These are phyloP conservation scores for Scedosporium dehoogii DNA, from an alignment of 2,329 filamentous ascomycete genomes.

Conservation along the genomic window DNA sequence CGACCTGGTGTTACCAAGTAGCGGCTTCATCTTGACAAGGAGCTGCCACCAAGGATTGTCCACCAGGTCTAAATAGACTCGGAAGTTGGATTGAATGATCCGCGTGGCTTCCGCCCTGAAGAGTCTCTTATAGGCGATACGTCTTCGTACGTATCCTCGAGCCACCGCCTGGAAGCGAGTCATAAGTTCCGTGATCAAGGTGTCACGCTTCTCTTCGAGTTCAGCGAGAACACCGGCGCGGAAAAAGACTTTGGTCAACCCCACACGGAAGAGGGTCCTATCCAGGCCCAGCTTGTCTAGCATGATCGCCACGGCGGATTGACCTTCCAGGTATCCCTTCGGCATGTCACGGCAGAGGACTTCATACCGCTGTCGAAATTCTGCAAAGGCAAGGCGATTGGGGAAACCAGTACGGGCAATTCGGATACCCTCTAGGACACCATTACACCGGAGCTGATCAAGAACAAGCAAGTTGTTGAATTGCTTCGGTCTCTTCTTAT, in stretches of 20 bases:
- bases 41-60: slow-evolving; percentile 97
- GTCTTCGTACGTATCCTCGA: slow-evolving; percentile 78
- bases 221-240: slow-evolving; percentile 91
- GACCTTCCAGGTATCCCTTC: slow-evolving; percentile 83
- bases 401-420: slow-evolving; percentile 96
- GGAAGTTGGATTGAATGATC: slow-evolving; percentile 91
- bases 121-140: slow-evolving; percentile 82
- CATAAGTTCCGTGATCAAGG: slow-evolving; percentile 90
- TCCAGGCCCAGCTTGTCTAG: slow-evolving; percentile 83
- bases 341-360: slow-evolving; percentile 85
- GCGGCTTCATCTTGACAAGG: slow-evolving; percentile 86
- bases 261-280: slow-evolving; percentile 78
- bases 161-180: slow-evolving; percentile 85
- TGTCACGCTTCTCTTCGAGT: slow-evolving; percentile 88
- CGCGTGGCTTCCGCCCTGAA: slow-evolving; percentile 91
- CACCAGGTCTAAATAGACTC: slow-evolving; percentile 80
- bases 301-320: slow-evolving; percentile 75
- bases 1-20: slow-evolving; percentile 84
- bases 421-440: slow-evolving; percentile 96
- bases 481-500: slow-evolving; percentile 93
- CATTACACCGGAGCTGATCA: slow-evolving; percentile 95
- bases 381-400: slow-evolving; percentile 81
- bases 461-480: slow-evolving; percentile 87
- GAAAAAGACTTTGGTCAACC: slow-evolving; percentile 96
- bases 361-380: slow-evolving; percentile 93